These are phyloP conservation scores for Xanthoceras sorbifolium DNA, from an alignment of 345 rosid genomes.

Conservation along the genomic window DNA sequence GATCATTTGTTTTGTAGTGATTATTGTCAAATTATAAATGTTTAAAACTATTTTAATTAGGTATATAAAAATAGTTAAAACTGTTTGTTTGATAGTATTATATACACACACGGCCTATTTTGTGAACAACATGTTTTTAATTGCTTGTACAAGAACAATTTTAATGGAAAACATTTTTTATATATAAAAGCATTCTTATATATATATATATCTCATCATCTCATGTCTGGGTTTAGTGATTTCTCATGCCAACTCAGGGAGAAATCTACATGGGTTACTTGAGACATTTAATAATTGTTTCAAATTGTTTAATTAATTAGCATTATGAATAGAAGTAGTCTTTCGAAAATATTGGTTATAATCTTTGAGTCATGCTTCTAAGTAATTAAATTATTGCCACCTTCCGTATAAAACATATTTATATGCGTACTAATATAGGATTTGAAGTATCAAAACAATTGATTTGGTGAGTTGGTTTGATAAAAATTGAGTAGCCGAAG, in stretches of 20 bases:
- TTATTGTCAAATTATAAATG: no score
- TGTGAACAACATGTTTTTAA: no score
- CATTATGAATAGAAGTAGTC: not conserved
- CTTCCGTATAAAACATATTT: not conserved
- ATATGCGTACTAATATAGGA: not conserved
- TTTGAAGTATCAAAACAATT: conserved; percentile 19
- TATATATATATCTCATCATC: no score
- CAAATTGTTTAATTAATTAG: not conserved
- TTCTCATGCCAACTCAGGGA: not conserved
- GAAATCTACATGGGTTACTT: not conserved
- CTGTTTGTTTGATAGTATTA: no score
- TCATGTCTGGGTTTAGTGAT: not conserved
- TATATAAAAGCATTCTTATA: not conserved
- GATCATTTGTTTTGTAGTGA: no score
- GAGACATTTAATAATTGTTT: not conserved
- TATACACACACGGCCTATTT: no score
- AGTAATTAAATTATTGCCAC: not conserved
- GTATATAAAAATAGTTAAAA: no score
- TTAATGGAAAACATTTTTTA: not conserved
- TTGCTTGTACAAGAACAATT: no score
- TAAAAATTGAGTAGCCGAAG: conserved; percentile 23
- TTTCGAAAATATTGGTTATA: not conserved
- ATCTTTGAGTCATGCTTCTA: conserved; percentile 10
- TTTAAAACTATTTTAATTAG: no score
- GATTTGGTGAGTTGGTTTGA: conserved; percentile 19